Percentiles rank a stretch among this genome's conserved stretches.
phyloP scores from a whole-genome alignment of 2,329 filamentous ascomycete species.

The Akanthomyces dipterigenus region DNA sequence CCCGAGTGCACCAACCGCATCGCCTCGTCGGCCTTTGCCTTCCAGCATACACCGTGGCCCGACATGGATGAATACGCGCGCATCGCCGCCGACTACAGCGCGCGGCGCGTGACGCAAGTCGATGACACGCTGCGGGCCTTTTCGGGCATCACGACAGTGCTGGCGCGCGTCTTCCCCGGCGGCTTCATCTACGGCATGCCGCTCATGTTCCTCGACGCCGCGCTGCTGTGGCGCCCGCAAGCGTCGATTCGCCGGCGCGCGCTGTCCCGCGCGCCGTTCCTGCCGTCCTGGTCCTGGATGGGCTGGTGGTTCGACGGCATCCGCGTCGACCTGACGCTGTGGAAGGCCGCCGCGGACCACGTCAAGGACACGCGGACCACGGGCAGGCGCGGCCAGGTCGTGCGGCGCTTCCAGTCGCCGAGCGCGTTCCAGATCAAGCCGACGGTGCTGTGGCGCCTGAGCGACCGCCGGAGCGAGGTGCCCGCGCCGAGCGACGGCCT shows the following conservation, averaged over 20 bases:
- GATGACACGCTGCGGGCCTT: constrained; percentile 38
- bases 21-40: constrained; percentile 28
- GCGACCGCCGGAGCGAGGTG: constrained; percentile 29
- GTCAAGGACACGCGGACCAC: constrained; percentile 29
- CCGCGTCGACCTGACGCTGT: constrained; percentile 34
- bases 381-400: constrained; percentile 23
- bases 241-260: constrained; percentile 35
- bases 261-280: constrained; percentile 29
- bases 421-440: constrained; percentile 33
- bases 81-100: constrained; percentile 37
- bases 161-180: constrained; percentile 34
- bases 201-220: constrained; percentile 38
- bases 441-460: constrained; percentile 33
- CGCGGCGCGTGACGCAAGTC: constrained; percentile 31
- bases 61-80: constrained; percentile 40
- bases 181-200: constrained; percentile 41
- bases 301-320: constrained; percentile 41
- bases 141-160: constrained; percentile 34
- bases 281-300: constrained; percentile 43
- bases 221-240: constrained; percentile 38
- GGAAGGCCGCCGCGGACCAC: constrained; percentile 38
- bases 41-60: constrained; percentile 36
- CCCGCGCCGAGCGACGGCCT: constrained; percentile 32
- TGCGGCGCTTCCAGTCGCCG: constrained; percentile 29
- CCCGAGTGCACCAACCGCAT: constrained; percentile 27